A percentile compares a stretch with the other conserved stretches of the same genome.
Evolutionary conservation across 2,329 filamentous ascomycete species (phyloP).

Genomic region (Pseudocercospora vitis): DNA sequence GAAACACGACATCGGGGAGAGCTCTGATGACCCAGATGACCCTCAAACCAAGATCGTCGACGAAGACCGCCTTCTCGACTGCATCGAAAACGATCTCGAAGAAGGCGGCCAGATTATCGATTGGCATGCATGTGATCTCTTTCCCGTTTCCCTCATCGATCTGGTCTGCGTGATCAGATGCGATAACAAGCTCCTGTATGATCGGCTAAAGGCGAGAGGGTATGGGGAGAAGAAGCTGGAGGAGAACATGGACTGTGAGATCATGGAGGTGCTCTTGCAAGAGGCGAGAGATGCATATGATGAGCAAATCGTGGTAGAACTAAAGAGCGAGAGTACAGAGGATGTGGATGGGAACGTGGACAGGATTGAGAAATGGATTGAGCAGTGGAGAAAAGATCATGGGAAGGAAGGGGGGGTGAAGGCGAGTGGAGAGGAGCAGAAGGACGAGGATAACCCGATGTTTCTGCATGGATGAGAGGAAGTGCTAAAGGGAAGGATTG

Average conservation of each 20-base stretch:
- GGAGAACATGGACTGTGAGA: constrained; percentile 95
- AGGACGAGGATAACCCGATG: constrained; percentile 38
- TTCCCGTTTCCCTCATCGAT: constrained; percentile 91
- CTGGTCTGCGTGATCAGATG: constrained; percentile 88
- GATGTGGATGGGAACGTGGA: constrained; percentile 89
- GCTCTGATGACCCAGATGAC: constrained; percentile 71
- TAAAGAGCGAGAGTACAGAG: constrained; percentile 76
- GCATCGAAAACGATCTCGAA: constrained; percentile 77
- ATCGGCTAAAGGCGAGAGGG: constrained; percentile 73
- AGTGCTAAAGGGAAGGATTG: too few relatives aligned
- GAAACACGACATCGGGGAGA: constrained; percentile 81
- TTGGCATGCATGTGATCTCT: constrained; percentile 97
- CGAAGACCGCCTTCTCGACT: constrained; percentile 87
- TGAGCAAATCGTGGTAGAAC: constrained; percentile 82
- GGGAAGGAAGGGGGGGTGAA: constrained; percentile 36
- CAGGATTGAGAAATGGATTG: constrained; percentile 77
- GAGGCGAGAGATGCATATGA: constrained; percentile 87
- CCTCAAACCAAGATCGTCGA: constrained; percentile 89
- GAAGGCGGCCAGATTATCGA: constrained; percentile 86
- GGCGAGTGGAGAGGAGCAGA: constrained; percentile 28
- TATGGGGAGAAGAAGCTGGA: constrained; percentile 86
- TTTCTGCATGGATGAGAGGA: constrained; percentile 40
- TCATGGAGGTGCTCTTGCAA: constrained; percentile 90
- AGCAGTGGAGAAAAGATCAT: constrained; percentile 75
- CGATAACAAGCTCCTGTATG: constrained; percentile 77